Base-by-base conservation (phyloP, 2,329 filamentous ascomycete species). In the Colletotrichum orchidophilum region DNA sequence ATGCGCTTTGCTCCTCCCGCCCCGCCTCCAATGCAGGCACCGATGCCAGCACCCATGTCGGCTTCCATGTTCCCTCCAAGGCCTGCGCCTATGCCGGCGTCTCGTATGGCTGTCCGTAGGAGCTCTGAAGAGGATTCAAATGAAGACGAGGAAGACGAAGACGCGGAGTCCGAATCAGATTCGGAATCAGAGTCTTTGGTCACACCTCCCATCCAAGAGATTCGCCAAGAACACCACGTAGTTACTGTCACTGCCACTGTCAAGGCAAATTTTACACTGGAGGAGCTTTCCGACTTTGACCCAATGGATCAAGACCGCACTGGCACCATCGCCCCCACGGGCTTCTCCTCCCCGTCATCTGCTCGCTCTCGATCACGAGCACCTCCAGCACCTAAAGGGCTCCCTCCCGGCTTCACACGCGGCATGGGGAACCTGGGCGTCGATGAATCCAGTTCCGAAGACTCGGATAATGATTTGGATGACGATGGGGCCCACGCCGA, bases 341-440 rank as follows among this genome's bases (percentile, higher is more conserved):
- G 83, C 65, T 85, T 87, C 63, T 87, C 88, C 74, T 84, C 82
- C 46, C 77, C 81, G 46, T 78, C 80, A 13, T 81, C 84, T 15
- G 81, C 82, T 57, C 80, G 80, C 26, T 85, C 83, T 71, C 79
- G 81, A 21, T 83, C 83, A 6, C 74, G 79, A 24, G 52, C 69
- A 8, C 63, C n/a, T n/a, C n/a, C 67, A 3, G 49, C 27, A 6
- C 52, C 69, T 4, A 75, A 73, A 12, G 79, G 84, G 27, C 76
- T 85, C 12, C 83, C 87, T 70, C 80, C 78, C 26, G 79, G 77
- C 53, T 83, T 87, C 76, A 81, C 86, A 76, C 80, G 80, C 33
- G 81, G 84, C 42, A 79, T 88, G 55, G 77, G 77, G 39, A 84
- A 85, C 42, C 83, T 88, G n/a, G 50, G 50, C 13, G 50, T 46